Percentiles rank a stretch among this genome's conserved stretches.
These are phyloP conservation scores for Colletotrichum cereale DNA, from an alignment of 2,329 filamentous ascomycete genomes.

Conservation along the genomic window DNA sequence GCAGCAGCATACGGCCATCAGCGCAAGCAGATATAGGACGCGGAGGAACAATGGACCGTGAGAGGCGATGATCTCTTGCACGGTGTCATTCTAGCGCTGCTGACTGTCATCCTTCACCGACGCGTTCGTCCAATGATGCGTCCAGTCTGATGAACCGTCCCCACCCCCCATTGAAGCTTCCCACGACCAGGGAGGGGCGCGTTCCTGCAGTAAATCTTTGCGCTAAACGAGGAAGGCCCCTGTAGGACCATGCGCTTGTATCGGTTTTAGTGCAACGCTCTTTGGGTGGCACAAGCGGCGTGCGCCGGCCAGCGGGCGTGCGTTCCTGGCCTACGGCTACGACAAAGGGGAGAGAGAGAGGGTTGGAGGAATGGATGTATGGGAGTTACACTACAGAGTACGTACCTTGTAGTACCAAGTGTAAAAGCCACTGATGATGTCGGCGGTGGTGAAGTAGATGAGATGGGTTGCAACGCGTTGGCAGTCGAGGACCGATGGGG, in stretches of 20 bases:
- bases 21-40: background rate
- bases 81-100: conserved; percentile 17
- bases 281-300: conserved; percentile 25
- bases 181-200: conserved; percentile 32
- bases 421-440: background rate
- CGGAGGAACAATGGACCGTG: background rate
- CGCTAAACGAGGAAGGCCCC: conserved; percentile 30
- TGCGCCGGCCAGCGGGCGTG: conserved; percentile 30
- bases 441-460: background rate
- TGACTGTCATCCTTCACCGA: conserved; percentile 6
- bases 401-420: too few relatives aligned
- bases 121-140: conserved; percentile 15
- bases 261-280: conserved; percentile 38
- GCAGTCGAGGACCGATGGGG: background rate
- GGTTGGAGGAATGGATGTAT: background rate
- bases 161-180: conserved; percentile 23
- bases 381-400: too few relatives aligned
- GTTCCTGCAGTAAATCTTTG: conserved; percentile 41
- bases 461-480: background rate
- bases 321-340: conserved; percentile 29
- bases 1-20: background rate
- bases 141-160: conserved; percentile 29
- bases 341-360: background rate
- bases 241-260: conserved; percentile 31
- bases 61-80: conserved; percentile 5